phyloP scores from a whole-genome alignment of 2,329 filamentous ascomycete genomes.

The Cordyceps cicadae region DNA sequence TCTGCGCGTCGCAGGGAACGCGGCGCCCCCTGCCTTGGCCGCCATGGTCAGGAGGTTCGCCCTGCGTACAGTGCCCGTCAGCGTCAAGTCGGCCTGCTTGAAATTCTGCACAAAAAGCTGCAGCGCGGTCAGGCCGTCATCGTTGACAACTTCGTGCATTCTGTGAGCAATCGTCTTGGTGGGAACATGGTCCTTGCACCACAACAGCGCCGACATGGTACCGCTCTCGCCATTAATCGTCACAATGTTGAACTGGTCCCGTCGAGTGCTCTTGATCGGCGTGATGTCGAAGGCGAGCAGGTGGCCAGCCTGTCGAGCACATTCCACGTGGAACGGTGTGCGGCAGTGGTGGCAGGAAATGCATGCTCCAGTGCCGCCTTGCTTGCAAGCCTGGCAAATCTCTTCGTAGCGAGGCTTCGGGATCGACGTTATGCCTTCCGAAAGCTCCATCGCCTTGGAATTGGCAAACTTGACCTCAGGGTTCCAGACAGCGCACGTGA shows the following conservation, averaged over 20 bases:
- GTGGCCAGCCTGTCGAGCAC: constrained; percentile 77
- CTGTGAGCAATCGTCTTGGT: constrained; percentile 65
- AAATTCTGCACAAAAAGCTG: constrained; percentile 83
- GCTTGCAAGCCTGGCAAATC: constrained; percentile 76
- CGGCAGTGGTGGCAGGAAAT: constrained; percentile 72
- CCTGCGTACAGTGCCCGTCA: constrained; percentile 90
- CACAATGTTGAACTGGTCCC: constrained; percentile 72
- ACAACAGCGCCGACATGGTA: constrained; percentile 74
- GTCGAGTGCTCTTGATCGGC: constrained; percentile 79
- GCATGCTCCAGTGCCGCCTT: constrained; percentile 61
- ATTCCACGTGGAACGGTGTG: constrained; percentile 69
- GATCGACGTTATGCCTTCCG: constrained; percentile 84
- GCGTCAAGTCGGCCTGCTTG: constrained; percentile 85
- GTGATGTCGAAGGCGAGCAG: constrained; percentile 82
- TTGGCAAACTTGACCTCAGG: constrained; percentile 90
- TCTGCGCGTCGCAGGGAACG: constrained; percentile 31
- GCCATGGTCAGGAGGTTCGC: constrained; percentile 67
- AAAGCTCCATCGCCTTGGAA: constrained; percentile 70
- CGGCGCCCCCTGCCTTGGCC: constrained; percentile 42
- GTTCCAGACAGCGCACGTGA: constrained; percentile 85
- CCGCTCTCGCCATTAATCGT: constrained; percentile 75
- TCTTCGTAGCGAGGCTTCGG: constrained; percentile 64
- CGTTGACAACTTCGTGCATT: constrained; percentile 67
- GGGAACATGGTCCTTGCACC: constrained; percentile 82
- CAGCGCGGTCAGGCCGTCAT: constrained; percentile 66